phyloP scores from a whole-genome alignment of 148 eudicot species.

The Chenopodium quinoa region DNA sequence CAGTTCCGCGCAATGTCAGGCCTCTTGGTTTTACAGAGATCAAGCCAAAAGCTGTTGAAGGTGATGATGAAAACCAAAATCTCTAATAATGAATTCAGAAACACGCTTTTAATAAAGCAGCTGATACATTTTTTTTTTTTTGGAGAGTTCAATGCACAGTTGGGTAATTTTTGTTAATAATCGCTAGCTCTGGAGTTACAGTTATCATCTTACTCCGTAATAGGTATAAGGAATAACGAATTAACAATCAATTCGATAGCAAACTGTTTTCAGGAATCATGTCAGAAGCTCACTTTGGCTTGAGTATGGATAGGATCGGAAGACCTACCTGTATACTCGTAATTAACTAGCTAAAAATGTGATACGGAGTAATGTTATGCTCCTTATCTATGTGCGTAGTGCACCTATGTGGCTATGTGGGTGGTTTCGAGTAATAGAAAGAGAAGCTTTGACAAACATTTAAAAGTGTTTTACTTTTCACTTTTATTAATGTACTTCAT shows the following conservation, averaged over 20 bases:
- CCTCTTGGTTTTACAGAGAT: constrained; percentile 48
- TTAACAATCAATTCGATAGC: too few species aligned
- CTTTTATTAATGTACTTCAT: too few species aligned
- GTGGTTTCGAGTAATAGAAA: too few species aligned
- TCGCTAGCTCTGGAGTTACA: not conserved
- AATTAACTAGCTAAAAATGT: too few species aligned
- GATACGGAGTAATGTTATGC: too few species aligned
- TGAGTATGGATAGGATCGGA: too few species aligned
- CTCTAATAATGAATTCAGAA: constrained; percentile 79
- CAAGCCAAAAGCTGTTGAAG: constrained; percentile 35
- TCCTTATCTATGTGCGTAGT: too few species aligned
- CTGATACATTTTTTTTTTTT: not conserved
- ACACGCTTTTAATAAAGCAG: constrained; percentile 55
- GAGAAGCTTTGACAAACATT: too few species aligned
- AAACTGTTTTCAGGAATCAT: not conserved
- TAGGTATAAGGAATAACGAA: too few species aligned
- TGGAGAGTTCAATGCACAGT: constrained; percentile 22
- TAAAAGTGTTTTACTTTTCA: too few species aligned
- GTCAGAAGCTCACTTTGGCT: not conserved
- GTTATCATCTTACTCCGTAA: not conserved
- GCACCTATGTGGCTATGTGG: too few species aligned
- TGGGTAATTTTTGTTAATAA: constrained; percentile 1
- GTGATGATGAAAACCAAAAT: constrained; percentile 67
- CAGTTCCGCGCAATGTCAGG: constrained; percentile 68
- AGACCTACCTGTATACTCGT: too few species aligned